phyloP scores from a whole-genome alignment of 805 yeast genomes.

The Saccharomycopsis sp. region DNA sequence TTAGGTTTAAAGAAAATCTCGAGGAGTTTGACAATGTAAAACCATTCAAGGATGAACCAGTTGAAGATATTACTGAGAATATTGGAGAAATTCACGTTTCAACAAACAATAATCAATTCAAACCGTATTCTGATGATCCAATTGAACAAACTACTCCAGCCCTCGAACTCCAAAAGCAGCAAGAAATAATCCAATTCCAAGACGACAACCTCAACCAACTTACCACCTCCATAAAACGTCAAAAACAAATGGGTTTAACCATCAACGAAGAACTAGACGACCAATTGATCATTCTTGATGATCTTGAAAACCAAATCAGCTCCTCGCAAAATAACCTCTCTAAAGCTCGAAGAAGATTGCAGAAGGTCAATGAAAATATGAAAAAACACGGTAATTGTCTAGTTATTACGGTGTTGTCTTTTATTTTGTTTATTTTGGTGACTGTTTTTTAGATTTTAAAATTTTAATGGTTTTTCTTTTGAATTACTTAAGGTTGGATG shows the following conservation, averaged over 20 bases:
- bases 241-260: slow-evolving; percentile 34
- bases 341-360: slow-evolving; percentile 32
- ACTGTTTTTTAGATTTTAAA: slow-evolving; percentile 26
- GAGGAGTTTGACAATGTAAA: slow-evolving; percentile 2
- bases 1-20: slow-evolving; percentile 17
- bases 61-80: neutral
- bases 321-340: slow-evolving; percentile 30
- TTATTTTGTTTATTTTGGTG: slow-evolving; percentile 35
- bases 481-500: too few species aligned
- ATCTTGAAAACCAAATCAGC: slow-evolving; percentile 38
- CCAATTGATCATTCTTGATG: slow-evolving; percentile 39
- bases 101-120: neutral
- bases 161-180: slow-evolving; percentile 34
- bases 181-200: slow-evolving; percentile 35
- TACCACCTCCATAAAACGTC: slow-evolving; percentile 33
- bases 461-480: neutral
- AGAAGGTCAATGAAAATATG: slow-evolving; percentile 30
- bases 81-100: neutral
- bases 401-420: slow-evolving; percentile 32
- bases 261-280: slow-evolving; percentile 38
- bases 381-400: slow-evolving; percentile 41
- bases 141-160: slow-evolving; percentile 25
- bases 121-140: neutral
- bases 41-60: slow-evolving; percentile 2
- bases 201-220: slow-evolving; percentile 33